phyloP scores from a whole-genome alignment of 2,329 filamentous ascomycete genomes.

The Fusarium protoensiforme region DNA sequence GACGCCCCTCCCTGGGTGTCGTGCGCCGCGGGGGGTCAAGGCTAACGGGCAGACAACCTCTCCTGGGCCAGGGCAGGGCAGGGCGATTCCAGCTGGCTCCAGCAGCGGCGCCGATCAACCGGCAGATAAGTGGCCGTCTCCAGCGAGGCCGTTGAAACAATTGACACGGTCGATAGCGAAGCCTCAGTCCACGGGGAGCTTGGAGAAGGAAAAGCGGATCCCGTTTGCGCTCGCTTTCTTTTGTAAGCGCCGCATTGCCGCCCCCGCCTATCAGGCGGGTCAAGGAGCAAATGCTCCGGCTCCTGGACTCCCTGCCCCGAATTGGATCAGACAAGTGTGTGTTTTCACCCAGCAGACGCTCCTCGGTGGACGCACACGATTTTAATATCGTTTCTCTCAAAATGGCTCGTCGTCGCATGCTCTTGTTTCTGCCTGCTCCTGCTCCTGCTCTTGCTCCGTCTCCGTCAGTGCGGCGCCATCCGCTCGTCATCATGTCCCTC shows the following conservation, averaged over 20 bases:
- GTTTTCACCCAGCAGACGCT: slow-evolving; percentile 38
- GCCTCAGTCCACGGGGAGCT: background rate
- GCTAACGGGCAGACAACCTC: background rate
- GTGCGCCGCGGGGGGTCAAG: background rate
- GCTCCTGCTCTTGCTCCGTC: slow-evolving; percentile 11
- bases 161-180: background rate
- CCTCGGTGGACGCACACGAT: slow-evolving; percentile 43
- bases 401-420: slow-evolving; percentile 45
- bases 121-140: background rate
- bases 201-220: slow-evolving; percentile 29
- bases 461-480: slow-evolving; percentile 30
- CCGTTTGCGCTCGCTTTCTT: slow-evolving; percentile 20
- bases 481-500: slow-evolving; percentile 35
- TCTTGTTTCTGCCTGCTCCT: slow-evolving; percentile 22
- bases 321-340: slow-evolving; percentile 41
- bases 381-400: slow-evolving; percentile 43
- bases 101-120: slow-evolving; percentile 8
- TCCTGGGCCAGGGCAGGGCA: background rate
- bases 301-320: slow-evolving; percentile 36
- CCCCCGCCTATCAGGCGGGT: slow-evolving; percentile 44
- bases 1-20: slow-evolving; percentile 4
- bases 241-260: slow-evolving; percentile 46
- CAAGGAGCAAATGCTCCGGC: slow-evolving; percentile 51
- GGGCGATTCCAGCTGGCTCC: background rate
- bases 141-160: background rate